Conservation (phyloP, 2,329 filamentous ascomycete genomes). For the Colletotrichum tanaceti region DNA sequence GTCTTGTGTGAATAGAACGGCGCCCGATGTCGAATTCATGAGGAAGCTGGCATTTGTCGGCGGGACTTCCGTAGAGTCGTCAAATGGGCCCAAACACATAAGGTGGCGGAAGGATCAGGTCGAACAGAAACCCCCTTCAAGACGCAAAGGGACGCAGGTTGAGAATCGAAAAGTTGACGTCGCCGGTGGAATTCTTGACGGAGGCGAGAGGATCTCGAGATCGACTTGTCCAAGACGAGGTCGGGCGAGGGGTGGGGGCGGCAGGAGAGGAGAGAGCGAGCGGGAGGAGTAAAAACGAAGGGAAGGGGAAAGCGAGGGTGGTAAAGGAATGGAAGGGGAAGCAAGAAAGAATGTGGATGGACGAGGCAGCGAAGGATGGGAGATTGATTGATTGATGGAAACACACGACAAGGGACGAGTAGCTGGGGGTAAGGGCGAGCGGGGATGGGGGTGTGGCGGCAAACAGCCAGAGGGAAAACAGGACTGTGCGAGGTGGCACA, state of each 20-base stretch:
- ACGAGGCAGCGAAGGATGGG: constrained; percentile 39
- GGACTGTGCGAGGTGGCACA: background rate
- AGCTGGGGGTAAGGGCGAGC: constrained; percentile 17
- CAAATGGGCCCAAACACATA: constrained; percentile 28
- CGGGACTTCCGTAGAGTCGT: constrained; percentile 34
- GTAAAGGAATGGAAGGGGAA: constrained; percentile 42
- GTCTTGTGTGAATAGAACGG: constrained; percentile 19
- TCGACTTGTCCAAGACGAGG: constrained; percentile 38
- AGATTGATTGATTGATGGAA: constrained; percentile 43
- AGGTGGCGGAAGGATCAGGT: constrained; percentile 10
- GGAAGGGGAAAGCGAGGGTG: constrained; percentile 40
- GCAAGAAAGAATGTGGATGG: constrained; percentile 42
- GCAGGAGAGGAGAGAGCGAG: constrained; percentile 35
- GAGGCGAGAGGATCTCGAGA: constrained; percentile 40
- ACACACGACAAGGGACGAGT: constrained; percentile 40
- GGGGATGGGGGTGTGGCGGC: constrained; percentile 30
- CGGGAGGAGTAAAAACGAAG: constrained; percentile 36
- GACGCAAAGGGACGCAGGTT: constrained; percentile 25
- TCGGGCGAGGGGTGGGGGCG: constrained; percentile 34
- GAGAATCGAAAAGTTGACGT: constrained; percentile 40
- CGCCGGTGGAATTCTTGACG: constrained; percentile 41
- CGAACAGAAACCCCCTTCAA: constrained; percentile 17
- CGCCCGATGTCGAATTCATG: constrained; percentile 36
- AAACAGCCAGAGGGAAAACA: constrained; percentile 15
- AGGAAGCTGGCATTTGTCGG: constrained; percentile 36